Base-by-base conservation (phyloP, 345 rosid species). In the Raphanus raphanistrum region DNA sequence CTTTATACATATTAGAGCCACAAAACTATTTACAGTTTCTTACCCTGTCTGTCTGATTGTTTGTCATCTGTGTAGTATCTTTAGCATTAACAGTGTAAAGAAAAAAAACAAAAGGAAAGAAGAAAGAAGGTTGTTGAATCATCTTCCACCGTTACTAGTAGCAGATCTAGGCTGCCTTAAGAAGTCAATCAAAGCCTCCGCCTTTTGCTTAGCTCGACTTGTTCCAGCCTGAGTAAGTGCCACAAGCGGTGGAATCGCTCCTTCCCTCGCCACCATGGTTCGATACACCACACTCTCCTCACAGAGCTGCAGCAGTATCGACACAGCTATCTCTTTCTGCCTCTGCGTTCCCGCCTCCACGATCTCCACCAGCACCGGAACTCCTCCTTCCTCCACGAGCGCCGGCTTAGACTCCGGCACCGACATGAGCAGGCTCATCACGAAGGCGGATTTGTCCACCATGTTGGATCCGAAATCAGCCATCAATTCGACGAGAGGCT, bases 151-250 rank as follows among this genome's bases (percentile, higher is more conserved):
- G 80, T 74, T 78, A 83, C 81, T 75, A 79, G 85, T 74, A 79
- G 85, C 85, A 87, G 94, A 89, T 89, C 97, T 90, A 76, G 96
- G 97, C 84, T 88, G 98, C 85, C 98, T 90, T 33, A 92, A 81
- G 66, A 94, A 90, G 76, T 88, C 86, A 70, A 87, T 88, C 76
- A 94, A 81, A 57, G 89, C 71, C 86, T 89, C 92, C 15, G 97
- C 97, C 92, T 92, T 92, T 81, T 84, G 92, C 80, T 92, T 95
- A 33, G 94, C 91, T 84, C 99, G 92, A 82, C 83, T 87, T 3
- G 98, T 88, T 79, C 96, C 96, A 76, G 90, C 85, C 80, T 92
- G 97, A 6, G 98, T 86, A 71, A 90, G 78, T 43, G 92, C 90
- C 38, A 91, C 94, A 52, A 95, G 80, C n/a, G 98, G 94, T 50